Conservation (phyloP, 2,329 filamentous ascomycete genomes). For the Claviceps sp. region DNA sequence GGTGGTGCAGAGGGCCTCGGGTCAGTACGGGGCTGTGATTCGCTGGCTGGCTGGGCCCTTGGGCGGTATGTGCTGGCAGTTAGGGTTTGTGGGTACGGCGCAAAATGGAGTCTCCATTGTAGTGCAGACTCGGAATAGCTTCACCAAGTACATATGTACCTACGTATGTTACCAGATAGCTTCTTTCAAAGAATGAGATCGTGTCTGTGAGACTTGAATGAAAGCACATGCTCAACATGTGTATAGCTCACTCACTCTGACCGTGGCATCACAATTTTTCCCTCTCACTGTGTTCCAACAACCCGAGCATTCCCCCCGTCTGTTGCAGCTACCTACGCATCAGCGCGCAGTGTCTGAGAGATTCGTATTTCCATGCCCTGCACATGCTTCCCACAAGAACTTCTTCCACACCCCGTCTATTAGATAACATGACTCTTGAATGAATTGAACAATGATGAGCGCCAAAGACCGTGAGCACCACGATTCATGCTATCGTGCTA, state of each 20-base stretch:
- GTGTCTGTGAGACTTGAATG: no score
- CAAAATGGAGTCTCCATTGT: no score
- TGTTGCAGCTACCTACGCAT: conserved; percentile 9
- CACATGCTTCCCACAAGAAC: background rate
- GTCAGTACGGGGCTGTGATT: conserved; percentile 9
- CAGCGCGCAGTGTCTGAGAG: background rate
- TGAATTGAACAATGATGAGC: background rate
- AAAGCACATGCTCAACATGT: no score
- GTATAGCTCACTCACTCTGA: background rate
- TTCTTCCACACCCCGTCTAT: background rate
- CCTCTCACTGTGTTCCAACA: background rate
- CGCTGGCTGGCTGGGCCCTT: conserved; percentile 2
- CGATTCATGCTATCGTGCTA: background rate
- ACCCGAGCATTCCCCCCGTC: conserved; percentile 9
- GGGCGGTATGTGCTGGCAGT: conserved; percentile 32
- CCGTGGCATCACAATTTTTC: background rate
- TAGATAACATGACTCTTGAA: background rate
- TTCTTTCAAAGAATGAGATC: no score
- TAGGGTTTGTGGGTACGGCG: conserved; percentile 20
- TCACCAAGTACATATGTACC: no score
- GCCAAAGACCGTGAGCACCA: background rate
- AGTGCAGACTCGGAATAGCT: no score
- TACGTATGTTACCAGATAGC: no score
- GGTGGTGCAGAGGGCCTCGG: conserved; percentile 15
- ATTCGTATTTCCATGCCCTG: background rate